These are phyloP conservation scores for Calonectria pseudoturangicola DNA, from an alignment of 2,329 filamentous ascomycete genomes.

Conservation along the genomic window DNA sequence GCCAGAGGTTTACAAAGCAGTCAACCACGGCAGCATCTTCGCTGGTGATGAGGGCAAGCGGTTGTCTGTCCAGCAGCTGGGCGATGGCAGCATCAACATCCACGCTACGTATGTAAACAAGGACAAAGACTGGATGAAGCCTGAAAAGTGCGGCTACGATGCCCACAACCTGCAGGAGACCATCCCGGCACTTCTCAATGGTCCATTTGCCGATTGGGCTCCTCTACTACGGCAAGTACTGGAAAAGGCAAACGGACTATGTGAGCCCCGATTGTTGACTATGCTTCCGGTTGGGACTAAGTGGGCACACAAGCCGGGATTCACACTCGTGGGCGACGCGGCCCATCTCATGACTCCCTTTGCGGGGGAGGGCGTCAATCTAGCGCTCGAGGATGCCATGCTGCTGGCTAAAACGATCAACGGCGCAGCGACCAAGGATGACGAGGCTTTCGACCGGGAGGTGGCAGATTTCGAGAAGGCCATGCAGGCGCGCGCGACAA, in stretches of 20 bases:
- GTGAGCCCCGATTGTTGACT: conserved; percentile 68
- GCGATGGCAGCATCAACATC: conserved; percentile 68
- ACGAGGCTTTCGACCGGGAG: conserved; percentile 57
- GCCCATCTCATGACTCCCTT: conserved; percentile 77
- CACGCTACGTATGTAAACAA: conserved; percentile 62
- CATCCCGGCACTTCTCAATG: conserved; percentile 61
- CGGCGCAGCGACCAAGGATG: conserved; percentile 48
- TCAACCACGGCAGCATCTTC: conserved; percentile 70
- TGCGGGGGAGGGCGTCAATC: conserved; percentile 76
- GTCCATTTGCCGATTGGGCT: conserved; percentile 63
- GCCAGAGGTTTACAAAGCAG: conserved; percentile 64
- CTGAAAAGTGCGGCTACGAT: conserved; percentile 66
- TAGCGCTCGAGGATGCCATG: conserved; percentile 73
- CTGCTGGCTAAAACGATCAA: conserved; percentile 67
- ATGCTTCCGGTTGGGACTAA: conserved; percentile 69
- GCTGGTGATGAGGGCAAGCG: conserved; percentile 64
- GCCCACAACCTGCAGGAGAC: conserved; percentile 61
- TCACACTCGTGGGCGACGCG: conserved; percentile 76
- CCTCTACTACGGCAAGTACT: conserved; percentile 65
- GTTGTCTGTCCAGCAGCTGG: conserved; percentile 64
- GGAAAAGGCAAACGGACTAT: conserved; percentile 61
- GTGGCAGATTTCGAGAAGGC: conserved; percentile 60
- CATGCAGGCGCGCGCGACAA: conserved; percentile 62
- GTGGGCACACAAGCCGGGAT: conserved; percentile 68
- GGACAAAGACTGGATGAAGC: conserved; percentile 61